Base-by-base conservation (phyloP, 495 filamentous ascomycete species). In the Pyronema domesticum region DNA sequence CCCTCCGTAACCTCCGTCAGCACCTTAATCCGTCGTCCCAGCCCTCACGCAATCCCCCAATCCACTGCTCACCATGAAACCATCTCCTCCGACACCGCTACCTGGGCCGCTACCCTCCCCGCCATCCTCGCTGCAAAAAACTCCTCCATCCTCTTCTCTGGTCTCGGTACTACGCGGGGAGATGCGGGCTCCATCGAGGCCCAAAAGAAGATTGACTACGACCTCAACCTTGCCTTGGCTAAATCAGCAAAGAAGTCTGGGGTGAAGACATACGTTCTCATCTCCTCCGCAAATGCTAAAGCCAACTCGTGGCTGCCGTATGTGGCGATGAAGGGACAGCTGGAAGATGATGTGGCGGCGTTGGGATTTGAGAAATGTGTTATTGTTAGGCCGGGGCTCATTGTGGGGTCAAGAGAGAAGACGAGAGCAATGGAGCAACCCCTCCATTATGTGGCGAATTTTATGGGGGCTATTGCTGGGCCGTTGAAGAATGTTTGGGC, bases 181-280 rank as follows among this genome's bases (percentile, higher is more conserved):
- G 72, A 73, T 35, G 83, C 81, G 0, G 83, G 83, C 33, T 76
- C 81, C 42, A 73, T 86, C 56, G 76, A 76, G 36, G 80, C 81
- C 58, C 84, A 87, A 65, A 79, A 81, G 62, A 83, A 83, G 60
- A 78, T 88, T 37, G 84, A 88, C 66, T 76, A 83, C 66, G 82
- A 82, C 63, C 70, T 86, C 33, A 85, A 85, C 65, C 64, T 87
- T 44, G 77, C 82, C 55, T 65, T 85, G 42, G 82, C 82, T 14
- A 72, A 73, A 46, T 75, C 80, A 0, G 82, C 84, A 45, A 80
- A 74, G 58, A 69, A 74, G 9, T 75, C 75, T 15, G 82, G 82
- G 1, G 72, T 74, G 15, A 75, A 77, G 57, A 77, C 75, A 36
- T 87, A 78, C 60, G 80, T 86, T 1, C 74, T 89, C 54, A 72